Base-by-base conservation (phyloP, 768 basidiomycete genomes). In the Phallus indusiatus region DNA sequence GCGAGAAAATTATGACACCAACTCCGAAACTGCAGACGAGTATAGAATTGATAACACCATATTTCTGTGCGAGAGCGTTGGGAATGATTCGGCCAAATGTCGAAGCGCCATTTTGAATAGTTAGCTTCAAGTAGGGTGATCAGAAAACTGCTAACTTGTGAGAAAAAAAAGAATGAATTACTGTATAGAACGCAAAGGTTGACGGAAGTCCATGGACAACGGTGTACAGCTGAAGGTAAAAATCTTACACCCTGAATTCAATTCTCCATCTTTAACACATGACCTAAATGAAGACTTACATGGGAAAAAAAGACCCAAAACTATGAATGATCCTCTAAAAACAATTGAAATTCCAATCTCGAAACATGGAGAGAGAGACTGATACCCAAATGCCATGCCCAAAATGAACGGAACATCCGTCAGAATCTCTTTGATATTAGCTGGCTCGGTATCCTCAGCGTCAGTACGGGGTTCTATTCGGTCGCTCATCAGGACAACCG, bases 161-260 rank as follows among this genome's bases (percentile, higher is more conserved):
- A 14, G 5, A n/a, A n/a, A n/a, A n/a, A 42, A 42, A n/a, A 11
- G 4, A 2, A 14, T 10, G 4, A 67, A 70, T 35, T 59, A 83
- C 83, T 33, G 76, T 76, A 60, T 83, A 83, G 60, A 85, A 84
- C 0, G 83, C 79, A 5, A 84, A 70, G 17, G 67, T 70, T 9
- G 73, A 67, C 14, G 70, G 66, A 42, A 80, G 72, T 0, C 77
- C 76, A 57, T 80, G 80, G 52, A 72, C 68, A 28, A 79, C 70
- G 0, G 81, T 74, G 58, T 79, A 76, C 16, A 83, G 67, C 62
- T 85, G 83, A 7, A 84, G 63, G 65, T 79, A 84, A 67, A 81
- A 83, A 17, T 81, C 70, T 0, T 81, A 81, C 48, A 73, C 79
- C 61, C 74, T 81, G 49, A 22, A 12, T 51, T n/a, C 18, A 42